Percentiles rank a stretch among this genome's conserved stretches.
These are phyloP conservation scores for Ganoderma sinense DNA, from an alignment of 1,284 basidiomycete genomes.

Conservation along the genomic window DNA sequence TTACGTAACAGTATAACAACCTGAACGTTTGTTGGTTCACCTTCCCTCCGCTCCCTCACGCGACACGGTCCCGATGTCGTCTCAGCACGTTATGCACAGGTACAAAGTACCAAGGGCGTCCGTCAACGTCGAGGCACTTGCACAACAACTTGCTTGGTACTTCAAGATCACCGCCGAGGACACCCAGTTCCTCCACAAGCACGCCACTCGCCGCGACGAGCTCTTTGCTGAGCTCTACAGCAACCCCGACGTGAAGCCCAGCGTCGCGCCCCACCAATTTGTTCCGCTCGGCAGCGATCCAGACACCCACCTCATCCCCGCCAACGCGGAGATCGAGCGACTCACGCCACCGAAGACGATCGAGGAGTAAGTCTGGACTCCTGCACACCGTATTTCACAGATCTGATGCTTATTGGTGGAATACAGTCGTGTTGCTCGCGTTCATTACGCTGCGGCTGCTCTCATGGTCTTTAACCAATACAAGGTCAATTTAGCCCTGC, in stretches of 20 bases:
- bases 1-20: neutral
- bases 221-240: conserved; percentile 16
- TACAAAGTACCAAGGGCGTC: neutral
- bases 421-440: conserved; percentile 13
- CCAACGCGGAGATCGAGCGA: conserved; percentile 12
- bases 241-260: conserved; percentile 4
- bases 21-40: neutral
- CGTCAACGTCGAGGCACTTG: neutral
- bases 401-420: neutral
- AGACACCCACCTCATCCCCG: conserved; percentile 10
- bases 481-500: conserved; percentile 9
- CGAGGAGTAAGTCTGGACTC: conserved; percentile 10
- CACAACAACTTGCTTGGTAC: conserved; percentile 1
- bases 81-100: neutral
- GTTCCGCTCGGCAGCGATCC: neutral
- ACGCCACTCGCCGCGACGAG: conserved; percentile 14
- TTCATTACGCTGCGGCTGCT: conserved; percentile 10
- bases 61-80: neutral
- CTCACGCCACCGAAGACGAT: conserved; percentile 19
- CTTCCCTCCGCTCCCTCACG: too few relatives aligned
- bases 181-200: conserved; percentile 9
- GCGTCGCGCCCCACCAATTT: neutral
- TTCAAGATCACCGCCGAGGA: conserved; percentile 9
- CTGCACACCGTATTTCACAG: neutral
- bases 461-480: conserved; percentile 13